Base-by-base conservation (phyloP, 768 basidiomycete genomes). In the Leccinellum luteum region DNA sequence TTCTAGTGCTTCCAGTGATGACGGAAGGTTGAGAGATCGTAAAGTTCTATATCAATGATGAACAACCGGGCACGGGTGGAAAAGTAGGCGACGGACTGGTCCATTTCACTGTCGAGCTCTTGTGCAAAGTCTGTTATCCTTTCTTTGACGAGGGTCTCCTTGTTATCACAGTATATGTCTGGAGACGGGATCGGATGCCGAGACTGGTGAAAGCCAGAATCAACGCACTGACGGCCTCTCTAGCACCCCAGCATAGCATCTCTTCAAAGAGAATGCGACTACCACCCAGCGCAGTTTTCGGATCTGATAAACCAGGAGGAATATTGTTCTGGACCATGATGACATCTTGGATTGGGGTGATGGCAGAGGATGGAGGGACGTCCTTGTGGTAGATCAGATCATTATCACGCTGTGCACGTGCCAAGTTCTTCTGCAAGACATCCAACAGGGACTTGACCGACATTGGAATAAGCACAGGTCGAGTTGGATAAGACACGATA, bases 311-410 rank as follows among this genome's bases (percentile, higher is more conserved):
- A 2, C 78, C 86, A 1, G 76, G 71, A 0, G 87, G 85, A 2
- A 85, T 65, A 15, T 72, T 80, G 2, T 85, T 70, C 58, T 85
- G 81, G 32, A 86, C 89, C 67, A 98, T 82, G 10, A 81, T 73
- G 2, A 85, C 84, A 35, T 84, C 84, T 30, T 78, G 75, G 51
- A 98, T 85, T 0, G 80, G 68, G 0, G 85, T 74, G 7, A 97
- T 81, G 15, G 86, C 80, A 2, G 88, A 84, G 4, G 82, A 64
- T 0, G 93, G 76, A 1, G 95, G 94, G 1, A 96, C 79, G 55
- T 92, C 87, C 51, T 92, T 81, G 63, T 97, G 93, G 74, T 98
- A 99, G 38, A 99, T 97, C 7, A 97, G 76, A 71, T 96, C 90
- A 69, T 99, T 99, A 71, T 98, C 96, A 31, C 92, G 84, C 60